Base-by-base conservation (phyloP, 257 asterid genomes). In the Solanum corneliomulleri region DNA sequence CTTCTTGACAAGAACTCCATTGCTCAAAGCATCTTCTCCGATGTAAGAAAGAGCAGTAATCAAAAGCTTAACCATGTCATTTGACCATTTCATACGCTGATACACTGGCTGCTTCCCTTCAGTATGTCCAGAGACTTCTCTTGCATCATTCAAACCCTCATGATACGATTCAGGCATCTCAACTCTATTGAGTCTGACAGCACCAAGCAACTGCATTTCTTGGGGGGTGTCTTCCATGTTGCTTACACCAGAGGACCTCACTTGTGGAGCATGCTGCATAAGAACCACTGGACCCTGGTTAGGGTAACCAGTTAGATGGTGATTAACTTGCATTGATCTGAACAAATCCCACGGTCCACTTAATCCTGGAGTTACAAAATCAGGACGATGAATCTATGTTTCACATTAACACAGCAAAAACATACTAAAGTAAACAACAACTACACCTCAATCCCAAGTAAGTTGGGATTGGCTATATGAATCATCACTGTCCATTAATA, bases 21-120 rank as follows among this genome's bases (percentile, higher is more conserved):
- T 68, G 71, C 47, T 74, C 35, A 47, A 88, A 47, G 75, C 88
- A 41, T 88, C 82, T 45, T 88, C 89, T 8, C 84, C 89, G 2
- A 86, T 42, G 70, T 90, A 92, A 83, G 93, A 92, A 85, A 89
- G 91, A n/a, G 88, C 91, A 33, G 88, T 90, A 27, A 93, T 92
- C 88, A 94, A 87, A 85, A 90, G 88, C 87, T 44, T 93, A n/a
- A 92, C 93, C 95, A 92, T 92, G n/a, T 89, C 88, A 25, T 89
- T 86, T 0, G 95, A 90, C 98, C 98, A 94, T 89, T 72, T 92
- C 66, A 91, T 85, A 41, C 93, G 89, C 18, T 90, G 90, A 92
- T 89, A 89, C 27, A 86, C 80, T 80, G 86, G 89, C 66, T 11
- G 66, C 84, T 81, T 81, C 69, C 35, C 21, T 49, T 49, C 85